Evolutionary conservation across 2,329 filamentous ascomycete species (phyloP).

Genomic region (Exophiala lecanii-corni): DNA sequence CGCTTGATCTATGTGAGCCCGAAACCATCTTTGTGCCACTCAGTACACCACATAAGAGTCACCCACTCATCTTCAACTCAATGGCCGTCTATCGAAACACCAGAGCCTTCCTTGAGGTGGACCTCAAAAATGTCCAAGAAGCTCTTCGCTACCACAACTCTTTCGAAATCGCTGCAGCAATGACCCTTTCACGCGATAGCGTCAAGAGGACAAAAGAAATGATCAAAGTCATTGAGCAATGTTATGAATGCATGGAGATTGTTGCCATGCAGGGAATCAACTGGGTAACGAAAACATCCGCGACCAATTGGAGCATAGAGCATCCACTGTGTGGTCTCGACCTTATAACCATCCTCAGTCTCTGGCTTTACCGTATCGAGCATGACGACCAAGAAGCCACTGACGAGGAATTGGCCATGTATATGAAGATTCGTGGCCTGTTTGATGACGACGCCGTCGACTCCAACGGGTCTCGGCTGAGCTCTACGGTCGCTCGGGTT

Average conservation of each 20-base stretch:
- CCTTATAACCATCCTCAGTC: conserved; percentile 92
- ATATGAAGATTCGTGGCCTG: conserved; percentile 51
- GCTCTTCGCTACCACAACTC: conserved; percentile 94
- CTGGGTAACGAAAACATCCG: conserved; percentile 96
- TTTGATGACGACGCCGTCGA: conserved; percentile 89
- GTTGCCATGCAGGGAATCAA: conserved; percentile 90
- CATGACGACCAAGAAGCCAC: conserved; percentile 91
- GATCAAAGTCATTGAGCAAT: conserved; percentile 97
- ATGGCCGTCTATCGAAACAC: conserved; percentile 97
- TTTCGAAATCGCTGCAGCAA: conserved; percentile 92
- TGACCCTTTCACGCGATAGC: conserved; percentile 89
- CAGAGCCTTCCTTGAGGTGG: conserved; percentile 84
- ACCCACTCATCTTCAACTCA: conserved; percentile 95
- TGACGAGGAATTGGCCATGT: conserved; percentile 81
- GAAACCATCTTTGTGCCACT: conserved; percentile 84
- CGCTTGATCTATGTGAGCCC: conserved; percentile 85
- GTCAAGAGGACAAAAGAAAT: conserved; percentile 95
- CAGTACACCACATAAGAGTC: conserved; percentile 90
- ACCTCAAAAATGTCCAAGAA: conserved; percentile 93
- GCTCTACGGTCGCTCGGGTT: conserved; percentile 88
- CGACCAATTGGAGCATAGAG: conserved; percentile 98
- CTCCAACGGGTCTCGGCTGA: conserved; percentile 74
- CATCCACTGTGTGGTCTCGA: conserved; percentile 95
- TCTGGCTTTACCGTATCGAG: conserved; percentile 99
- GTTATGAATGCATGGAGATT: conserved; percentile 96